Conservation (phyloP, 768 basidiomycete genomes). For the Cyathus striatus region DNA sequence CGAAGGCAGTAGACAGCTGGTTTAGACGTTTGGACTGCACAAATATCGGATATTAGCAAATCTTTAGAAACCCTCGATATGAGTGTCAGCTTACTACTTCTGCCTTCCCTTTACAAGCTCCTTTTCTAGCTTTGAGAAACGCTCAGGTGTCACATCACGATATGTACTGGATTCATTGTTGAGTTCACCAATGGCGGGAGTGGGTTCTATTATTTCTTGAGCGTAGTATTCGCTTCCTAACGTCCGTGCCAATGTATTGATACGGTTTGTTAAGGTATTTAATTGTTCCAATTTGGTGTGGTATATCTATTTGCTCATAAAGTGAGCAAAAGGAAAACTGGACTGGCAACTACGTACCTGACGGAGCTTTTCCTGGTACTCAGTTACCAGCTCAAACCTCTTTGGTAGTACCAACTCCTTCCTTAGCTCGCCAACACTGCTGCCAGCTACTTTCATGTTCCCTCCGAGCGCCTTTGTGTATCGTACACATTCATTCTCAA, state of each 20-base stretch:
- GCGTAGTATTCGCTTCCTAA: conserved; percentile 57
- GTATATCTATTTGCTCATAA: conserved; percentile 42
- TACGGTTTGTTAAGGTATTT: conserved; percentile 61
- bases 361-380: conserved; percentile 72
- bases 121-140: conserved; percentile 76
- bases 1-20: conserved; percentile 56
- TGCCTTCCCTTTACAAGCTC: conserved; percentile 81
- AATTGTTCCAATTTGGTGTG: conserved; percentile 77
- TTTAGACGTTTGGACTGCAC: conserved; percentile 60
- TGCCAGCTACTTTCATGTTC: conserved; percentile 62
- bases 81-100: conserved; percentile 66
- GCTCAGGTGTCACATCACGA: conserved; percentile 75
- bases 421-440: conserved; percentile 60
- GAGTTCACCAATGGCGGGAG: conserved; percentile 35
- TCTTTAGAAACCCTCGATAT: not conserved
- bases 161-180: conserved; percentile 31
- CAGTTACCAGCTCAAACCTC: conserved; percentile 62
- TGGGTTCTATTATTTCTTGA: conserved; percentile 48
- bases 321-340: conserved; percentile 1
- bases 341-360: conserved; percentile 46
- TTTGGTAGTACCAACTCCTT: conserved; percentile 71
- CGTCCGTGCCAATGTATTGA: conserved; percentile 53
- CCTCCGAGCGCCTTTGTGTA: conserved; percentile 70
- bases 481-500: conserved; percentile 61
- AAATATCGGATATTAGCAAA: not conserved